Conservation (phyloP, 495 filamentous ascomycete genomes). For the Aspergillus baeticus region DNA sequence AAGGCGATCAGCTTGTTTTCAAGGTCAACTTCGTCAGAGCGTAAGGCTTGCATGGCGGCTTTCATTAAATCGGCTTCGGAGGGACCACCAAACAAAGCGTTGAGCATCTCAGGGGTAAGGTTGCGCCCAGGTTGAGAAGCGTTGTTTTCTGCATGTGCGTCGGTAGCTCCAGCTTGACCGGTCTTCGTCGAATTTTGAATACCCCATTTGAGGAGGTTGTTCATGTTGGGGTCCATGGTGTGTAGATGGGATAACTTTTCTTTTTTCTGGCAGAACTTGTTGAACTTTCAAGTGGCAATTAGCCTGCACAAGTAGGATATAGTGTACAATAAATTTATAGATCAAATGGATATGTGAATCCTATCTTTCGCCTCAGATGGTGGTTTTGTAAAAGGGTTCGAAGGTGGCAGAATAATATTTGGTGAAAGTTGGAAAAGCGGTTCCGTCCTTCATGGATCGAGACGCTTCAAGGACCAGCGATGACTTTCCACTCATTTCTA, state of each 20-base stretch:
- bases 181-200: constrained; percentile 67
- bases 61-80: constrained; percentile 90
- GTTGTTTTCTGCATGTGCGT: constrained; percentile 29
- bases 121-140: constrained; percentile 36
- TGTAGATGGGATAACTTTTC: constrained; percentile 20
- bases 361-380: no score
- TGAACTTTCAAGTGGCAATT: background rate
- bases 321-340: background rate
- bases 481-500: constrained; percentile 22
- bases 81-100: constrained; percentile 73
- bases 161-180: constrained; percentile 28
- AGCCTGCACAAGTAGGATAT: no score
- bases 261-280: no score
- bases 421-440: no score
- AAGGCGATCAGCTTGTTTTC: constrained; percentile 84
- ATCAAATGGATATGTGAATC: background rate
- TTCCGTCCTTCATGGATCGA: constrained; percentile 19
- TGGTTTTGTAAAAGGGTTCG: no score
- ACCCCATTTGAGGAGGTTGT: constrained; percentile 89
- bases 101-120: constrained; percentile 65
- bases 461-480: constrained; percentile 25
- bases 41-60: constrained; percentile 72
- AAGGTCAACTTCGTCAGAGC: constrained; percentile 59
- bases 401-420: no score
- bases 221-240: constrained; percentile 59